Conservation (phyloP, 345 rosid genomes). For the Moricandia arvensis region DNA sequence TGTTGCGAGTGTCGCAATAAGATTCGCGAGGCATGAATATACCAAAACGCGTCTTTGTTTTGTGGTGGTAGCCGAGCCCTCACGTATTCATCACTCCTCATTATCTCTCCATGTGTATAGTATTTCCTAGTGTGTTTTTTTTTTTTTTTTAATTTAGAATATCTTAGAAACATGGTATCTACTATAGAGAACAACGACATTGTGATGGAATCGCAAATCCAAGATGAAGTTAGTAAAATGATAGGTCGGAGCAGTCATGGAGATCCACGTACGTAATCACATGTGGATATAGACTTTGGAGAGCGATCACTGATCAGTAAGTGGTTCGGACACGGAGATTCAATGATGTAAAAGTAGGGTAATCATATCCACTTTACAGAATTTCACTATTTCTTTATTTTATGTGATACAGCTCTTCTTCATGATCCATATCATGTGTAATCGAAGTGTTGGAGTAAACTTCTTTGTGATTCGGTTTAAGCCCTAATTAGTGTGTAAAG, state of each 20-base stretch:
- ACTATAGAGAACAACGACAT: background rate
- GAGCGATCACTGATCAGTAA: slow-evolving; percentile 1
- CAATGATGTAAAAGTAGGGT: slow-evolving; percentile 8
- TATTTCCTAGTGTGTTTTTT: background rate
- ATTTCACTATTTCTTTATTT: background rate
- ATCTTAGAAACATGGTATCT: slow-evolving; percentile 4
- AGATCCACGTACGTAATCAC: slow-evolving; percentile 22
- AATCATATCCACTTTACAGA: slow-evolving; percentile 9
- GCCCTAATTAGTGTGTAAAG: background rate
- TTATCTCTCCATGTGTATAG: background rate
- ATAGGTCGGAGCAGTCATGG: background rate
- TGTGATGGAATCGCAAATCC: background rate
- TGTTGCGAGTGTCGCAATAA: slow-evolving; percentile 5
- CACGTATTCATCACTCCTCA: background rate
- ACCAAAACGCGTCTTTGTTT: slow-evolving; percentile 25
- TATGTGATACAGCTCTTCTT: slow-evolving; percentile 17
- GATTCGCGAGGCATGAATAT: background rate
- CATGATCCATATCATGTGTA: background rate
- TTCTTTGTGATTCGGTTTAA: background rate
- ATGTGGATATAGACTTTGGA: background rate
- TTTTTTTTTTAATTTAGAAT: background rate
- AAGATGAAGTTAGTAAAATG: background rate
- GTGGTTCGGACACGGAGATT: slow-evolving; percentile 29
- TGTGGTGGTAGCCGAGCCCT: slow-evolving; percentile 12
- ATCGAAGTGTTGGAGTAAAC: background rate